Evolutionary conservation across 2,329 filamentous ascomycete species (phyloP).

Genomic region (Endoconidiophora laricicola): DNA sequence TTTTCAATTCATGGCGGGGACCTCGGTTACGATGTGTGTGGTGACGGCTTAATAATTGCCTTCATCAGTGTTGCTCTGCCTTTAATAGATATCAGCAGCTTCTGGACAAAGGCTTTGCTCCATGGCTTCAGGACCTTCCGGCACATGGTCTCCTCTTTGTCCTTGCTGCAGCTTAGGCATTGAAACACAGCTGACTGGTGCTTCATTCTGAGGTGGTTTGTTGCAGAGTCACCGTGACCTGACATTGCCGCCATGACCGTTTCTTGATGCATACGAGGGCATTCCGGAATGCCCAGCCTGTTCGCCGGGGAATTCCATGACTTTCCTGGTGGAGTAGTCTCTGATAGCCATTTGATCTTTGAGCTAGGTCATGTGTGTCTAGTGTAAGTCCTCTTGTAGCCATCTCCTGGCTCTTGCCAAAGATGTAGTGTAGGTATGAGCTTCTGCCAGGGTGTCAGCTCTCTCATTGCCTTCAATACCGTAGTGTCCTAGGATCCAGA

Average conservation of each 20-base stretch:
- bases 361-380: background rate
- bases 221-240: background rate
- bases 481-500: too few species aligned
- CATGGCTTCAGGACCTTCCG: too few species aligned
- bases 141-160: too few species aligned
- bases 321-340: background rate
- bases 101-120: background rate
- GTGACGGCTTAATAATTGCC: too few species aligned
- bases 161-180: background rate
- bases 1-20: too few species aligned
- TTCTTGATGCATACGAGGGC: background rate
- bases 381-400: background rate
- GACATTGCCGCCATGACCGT: background rate
- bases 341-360: background rate
- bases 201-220: background rate
- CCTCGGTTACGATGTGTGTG: too few species aligned
- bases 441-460: too few species aligned
- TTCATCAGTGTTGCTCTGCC: too few species aligned
- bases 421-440: too few species aligned
- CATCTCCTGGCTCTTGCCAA: background rate
- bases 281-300: background rate
- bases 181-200: background rate
- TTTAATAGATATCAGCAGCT: too few species aligned
- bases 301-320: background rate
- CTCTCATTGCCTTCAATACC: too few species aligned